Conservation (phyloP, 768 basidiomycete species). For the Collybia nuda region DNA sequence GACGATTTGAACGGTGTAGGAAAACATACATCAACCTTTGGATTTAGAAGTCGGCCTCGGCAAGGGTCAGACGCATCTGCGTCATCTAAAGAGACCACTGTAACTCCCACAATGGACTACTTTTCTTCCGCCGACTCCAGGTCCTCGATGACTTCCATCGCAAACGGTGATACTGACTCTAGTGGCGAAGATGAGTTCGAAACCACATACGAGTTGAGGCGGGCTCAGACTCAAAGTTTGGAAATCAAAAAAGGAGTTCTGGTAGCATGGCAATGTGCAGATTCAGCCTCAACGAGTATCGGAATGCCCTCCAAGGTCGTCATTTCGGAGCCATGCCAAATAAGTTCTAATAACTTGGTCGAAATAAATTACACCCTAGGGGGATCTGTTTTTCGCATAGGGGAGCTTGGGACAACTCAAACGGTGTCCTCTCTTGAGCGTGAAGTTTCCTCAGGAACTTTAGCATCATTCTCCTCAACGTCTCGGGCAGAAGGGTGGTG, state of each 20-base stretch:
- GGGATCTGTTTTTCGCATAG: too few species aligned
- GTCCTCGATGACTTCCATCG: slow-evolving; percentile 21
- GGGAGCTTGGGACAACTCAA: slow-evolving; percentile 1
- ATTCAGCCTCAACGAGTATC: slow-evolving; percentile 7
- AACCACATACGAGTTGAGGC: slow-evolving; percentile 41
- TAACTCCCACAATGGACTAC: slow-evolving; percentile 16
- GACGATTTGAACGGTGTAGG: slow-evolving; percentile 21
- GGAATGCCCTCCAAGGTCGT: slow-evolving; percentile 19
- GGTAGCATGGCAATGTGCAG: slow-evolving; percentile 25
- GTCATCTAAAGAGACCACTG: slow-evolving; percentile 25
- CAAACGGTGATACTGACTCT: slow-evolving; percentile 10
- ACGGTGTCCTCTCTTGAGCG: slow-evolving; percentile 16
- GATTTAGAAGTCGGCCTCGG: slow-evolving; percentile 17
- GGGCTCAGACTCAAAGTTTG: slow-evolving; percentile 49
- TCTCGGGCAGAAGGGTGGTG: slow-evolving; percentile 13
- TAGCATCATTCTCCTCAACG: slow-evolving; percentile 9
- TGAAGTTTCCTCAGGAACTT: slow-evolving; percentile 7
- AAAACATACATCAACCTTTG: slow-evolving; percentile 6
- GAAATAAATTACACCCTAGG: background rate
- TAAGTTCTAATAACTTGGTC: too few species aligned
- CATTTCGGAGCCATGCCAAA: slow-evolving; percentile 15
- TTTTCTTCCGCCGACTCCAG: slow-evolving; percentile 12
- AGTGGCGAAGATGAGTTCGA: slow-evolving; percentile 17
- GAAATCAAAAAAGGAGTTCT: slow-evolving; percentile 49
- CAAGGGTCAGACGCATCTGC: slow-evolving; percentile 30